Base-by-base conservation (phyloP, 2,329 filamentous ascomycete species). In the Hymenoscyphus linearis region DNA sequence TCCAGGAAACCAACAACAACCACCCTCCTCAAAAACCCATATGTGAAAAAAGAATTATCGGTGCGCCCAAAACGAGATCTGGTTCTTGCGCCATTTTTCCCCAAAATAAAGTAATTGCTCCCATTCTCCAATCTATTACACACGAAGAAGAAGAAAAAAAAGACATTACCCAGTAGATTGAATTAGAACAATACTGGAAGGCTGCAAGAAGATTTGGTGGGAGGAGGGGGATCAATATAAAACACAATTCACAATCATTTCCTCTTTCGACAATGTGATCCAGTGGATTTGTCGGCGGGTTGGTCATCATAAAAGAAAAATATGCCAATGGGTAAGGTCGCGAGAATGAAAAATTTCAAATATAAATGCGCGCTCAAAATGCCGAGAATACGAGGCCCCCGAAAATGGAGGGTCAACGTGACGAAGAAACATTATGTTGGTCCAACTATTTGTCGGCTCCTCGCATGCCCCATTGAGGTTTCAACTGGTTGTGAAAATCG, bases 401-500 rank as follows among this genome's bases (percentile, higher is more conserved):
- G 53, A 60, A 64, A 65, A 26, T 44, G 37, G 57, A 56, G 59
- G 57, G 35, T 22, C 52, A 60, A 62, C 55, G 66, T 58, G 52
- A 60, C 66, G 54, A 67, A 66, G 63, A 57, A 66, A 66, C 61
- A 64, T 65, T 64, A 66, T 57, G 61, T 52, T 58, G 26, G 9
- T 18, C 34, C 57, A 64, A 66, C 59, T 67, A 67, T n/a, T n/a
- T 52, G 37, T 62, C 63, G 52, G 65, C 22, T 60, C 71, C 22
- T 60, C 71, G 67, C 70, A 76, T 72, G 55, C 70, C 73, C 75
- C 74, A 76, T 60, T 70, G 69, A 57, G 75, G 75, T 66, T 75
- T 76, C 25, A 76, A 65, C 31, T 67, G 69, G 62, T 79, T 71
- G 58, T 78, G 74, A 69, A 90, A 76, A 68, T 89, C 85, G 63